These are phyloP conservation scores for Micractinium conductrix DNA, from an alignment of 139 green algal genomes.

Conservation along the genomic window DNA sequence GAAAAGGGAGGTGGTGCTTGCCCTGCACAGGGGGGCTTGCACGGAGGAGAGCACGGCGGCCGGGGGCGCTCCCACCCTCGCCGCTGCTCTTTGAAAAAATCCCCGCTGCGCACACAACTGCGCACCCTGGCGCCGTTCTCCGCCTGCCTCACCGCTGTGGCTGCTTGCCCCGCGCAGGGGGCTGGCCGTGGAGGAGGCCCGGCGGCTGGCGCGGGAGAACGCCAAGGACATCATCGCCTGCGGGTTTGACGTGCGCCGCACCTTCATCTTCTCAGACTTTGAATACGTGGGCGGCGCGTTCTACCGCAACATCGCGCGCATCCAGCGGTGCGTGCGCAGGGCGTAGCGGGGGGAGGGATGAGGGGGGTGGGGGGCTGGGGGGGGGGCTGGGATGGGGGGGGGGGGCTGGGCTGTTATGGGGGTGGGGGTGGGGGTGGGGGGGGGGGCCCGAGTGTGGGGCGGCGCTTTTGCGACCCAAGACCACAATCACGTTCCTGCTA, in stretches of 20 bases:
- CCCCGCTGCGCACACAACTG: no score
- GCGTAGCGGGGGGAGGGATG: not conserved
- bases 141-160: not conserved
- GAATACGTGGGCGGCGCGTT: slow-evolving; percentile 95
- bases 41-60: no score
- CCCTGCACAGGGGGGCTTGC: no score
- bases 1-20: no score
- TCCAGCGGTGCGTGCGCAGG: slow-evolving; percentile 69
- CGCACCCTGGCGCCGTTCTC: no score
- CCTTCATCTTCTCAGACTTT: slow-evolving; percentile 99
- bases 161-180: slow-evolving; percentile 33
- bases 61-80: no score
- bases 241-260: slow-evolving; percentile 94
- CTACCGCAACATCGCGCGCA: slow-evolving; percentile 93
- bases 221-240: slow-evolving; percentile 99
- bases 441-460: no score
- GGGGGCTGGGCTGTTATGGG: no score
- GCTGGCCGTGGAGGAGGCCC: slow-evolving; percentile 82
- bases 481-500: no score
- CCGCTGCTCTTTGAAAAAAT: no score
- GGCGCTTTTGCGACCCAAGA: no score
- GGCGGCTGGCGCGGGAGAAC: slow-evolving; percentile 90
- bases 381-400: not conserved
- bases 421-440: no score
- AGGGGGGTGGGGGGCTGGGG: not conserved